Percentiles rank a stretch among this genome's conserved stretches.
phyloP scores from a whole-genome alignment of 208 protist species.

The Trypanosomatidae sp. region DNA sequence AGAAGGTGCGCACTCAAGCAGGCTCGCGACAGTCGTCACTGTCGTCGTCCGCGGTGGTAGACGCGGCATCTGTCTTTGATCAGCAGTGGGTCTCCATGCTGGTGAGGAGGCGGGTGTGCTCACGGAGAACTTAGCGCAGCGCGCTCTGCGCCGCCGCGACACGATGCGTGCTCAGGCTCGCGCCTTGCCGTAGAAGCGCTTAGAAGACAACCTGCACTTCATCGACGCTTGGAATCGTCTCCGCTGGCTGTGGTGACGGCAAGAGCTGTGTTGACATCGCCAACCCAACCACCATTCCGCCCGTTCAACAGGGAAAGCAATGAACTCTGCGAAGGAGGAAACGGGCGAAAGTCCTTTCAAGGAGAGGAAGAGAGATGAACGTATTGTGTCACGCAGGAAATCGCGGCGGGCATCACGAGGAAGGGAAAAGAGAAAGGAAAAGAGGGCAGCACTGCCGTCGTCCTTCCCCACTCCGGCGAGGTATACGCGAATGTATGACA shows the following conservation, averaged over 20 bases:
- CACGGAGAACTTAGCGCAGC: constrained; percentile 26
- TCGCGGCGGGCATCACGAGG: background rate
- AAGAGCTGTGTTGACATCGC: background rate
- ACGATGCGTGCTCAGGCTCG: constrained; percentile 3
- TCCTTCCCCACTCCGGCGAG: background rate
- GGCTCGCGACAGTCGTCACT: constrained; percentile 2
- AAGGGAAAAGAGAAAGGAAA: background rate
- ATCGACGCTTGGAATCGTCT: constrained; percentile 14
- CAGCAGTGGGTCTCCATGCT: constrained; percentile 30
- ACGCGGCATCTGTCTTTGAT: background rate
- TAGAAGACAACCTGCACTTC: constrained; percentile 29
- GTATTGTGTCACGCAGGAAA: no score
- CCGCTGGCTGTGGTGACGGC: constrained; percentile 3
- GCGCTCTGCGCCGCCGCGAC: constrained; percentile 23
- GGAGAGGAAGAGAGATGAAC: background rate
- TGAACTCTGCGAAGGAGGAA: background rate
- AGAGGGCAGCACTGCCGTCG: background rate
- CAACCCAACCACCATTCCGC: background rate
- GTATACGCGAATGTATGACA: background rate
- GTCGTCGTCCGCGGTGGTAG: background rate
- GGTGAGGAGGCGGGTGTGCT: constrained; percentile 29
- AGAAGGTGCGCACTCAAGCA: constrained; percentile 14
- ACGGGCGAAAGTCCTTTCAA: no score
- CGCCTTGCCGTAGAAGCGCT: constrained; percentile 5
- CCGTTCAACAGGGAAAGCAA: background rate